A percentile compares a stretch with the other conserved stretches of the same genome.
Evolutionary conservation across 1,139 yeast species (phyloP).

Genomic region (Lodderomyces metapsilosis): DNA sequence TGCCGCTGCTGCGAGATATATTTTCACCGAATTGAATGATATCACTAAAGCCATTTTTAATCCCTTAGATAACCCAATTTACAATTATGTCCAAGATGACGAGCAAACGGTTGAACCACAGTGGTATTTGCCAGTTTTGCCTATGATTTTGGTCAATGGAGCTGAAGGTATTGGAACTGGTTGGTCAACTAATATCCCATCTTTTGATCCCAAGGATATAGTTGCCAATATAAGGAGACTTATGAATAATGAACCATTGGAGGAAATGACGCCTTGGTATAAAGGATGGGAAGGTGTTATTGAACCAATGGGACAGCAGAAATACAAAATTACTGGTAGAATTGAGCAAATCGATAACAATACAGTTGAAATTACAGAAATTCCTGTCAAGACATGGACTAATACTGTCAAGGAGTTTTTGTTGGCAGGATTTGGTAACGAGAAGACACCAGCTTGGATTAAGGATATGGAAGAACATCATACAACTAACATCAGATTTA

Average conservation of each 20-base stretch:
- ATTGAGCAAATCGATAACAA: constrained; percentile 79
- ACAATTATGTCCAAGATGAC: constrained; percentile 85
- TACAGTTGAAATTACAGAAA: constrained; percentile 85
- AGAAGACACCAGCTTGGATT: constrained; percentile 77
- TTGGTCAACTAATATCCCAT: constrained; percentile 94
- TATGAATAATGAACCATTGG: constrained; percentile 70
- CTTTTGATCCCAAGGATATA: constrained; percentile 83
- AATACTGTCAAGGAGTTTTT: constrained; percentile 83
- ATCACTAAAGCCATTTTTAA: constrained; percentile 77
- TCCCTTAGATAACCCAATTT: constrained; percentile 76
- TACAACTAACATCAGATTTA: constrained; percentile 74
- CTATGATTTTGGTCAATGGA: constrained; percentile 92
- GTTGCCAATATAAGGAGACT: constrained; percentile 69
- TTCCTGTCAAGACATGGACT: constrained; percentile 94
- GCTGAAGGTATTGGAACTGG: constrained; percentile 99
- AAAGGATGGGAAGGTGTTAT: constrained; percentile 92
- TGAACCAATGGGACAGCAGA: constrained; percentile 62
- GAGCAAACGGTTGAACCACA: constrained; percentile 94
- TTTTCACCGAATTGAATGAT: constrained; percentile 79
- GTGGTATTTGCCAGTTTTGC: constrained; percentile 90
- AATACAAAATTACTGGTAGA: constrained; percentile 72
- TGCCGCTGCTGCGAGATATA: constrained; percentile 97
- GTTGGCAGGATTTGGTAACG: constrained; percentile 73
- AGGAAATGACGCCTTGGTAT: constrained; percentile 89
- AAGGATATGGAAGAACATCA: constrained; percentile 96